phyloP scores from a whole-genome alignment of 2,329 filamentous ascomycete genomes.

The Xylogone sp. region DNA sequence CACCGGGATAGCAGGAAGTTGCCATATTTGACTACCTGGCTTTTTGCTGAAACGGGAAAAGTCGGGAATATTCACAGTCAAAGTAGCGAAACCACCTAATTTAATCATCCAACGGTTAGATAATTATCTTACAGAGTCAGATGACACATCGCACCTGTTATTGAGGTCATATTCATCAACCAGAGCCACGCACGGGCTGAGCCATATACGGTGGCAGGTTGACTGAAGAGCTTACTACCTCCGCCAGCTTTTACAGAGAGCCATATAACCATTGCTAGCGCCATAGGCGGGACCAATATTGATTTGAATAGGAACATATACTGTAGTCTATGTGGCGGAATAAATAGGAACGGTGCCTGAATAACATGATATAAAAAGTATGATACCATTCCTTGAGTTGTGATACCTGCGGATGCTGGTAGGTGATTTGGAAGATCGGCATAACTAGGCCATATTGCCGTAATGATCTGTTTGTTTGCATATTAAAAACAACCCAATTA shows the following conservation, averaged over 20 bases:
- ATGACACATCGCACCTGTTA: too few relatives aligned
- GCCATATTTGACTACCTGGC: slow-evolving; percentile 17
- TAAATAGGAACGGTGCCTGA: slow-evolving; percentile 37
- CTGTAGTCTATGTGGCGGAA: slow-evolving; percentile 40
- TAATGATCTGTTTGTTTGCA: slow-evolving; percentile 36
- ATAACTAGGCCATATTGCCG: slow-evolving; percentile 46
- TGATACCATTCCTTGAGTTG: slow-evolving; percentile 47
- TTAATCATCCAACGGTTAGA: too few relatives aligned
- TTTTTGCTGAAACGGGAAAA: slow-evolving; percentile 25
- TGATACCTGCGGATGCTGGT: slow-evolving; percentile 43
- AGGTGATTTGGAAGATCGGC: slow-evolving; percentile 45
- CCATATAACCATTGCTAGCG: slow-evolving; percentile 12
- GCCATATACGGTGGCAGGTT: slow-evolving; percentile 6
- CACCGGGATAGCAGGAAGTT: slow-evolving; percentile 18
- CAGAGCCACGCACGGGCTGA: slow-evolving; percentile 12
- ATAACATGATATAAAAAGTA: slow-evolving; percentile 39
- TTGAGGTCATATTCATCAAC: slow-evolving; percentile 11
- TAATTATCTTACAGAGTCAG: too few relatives aligned
- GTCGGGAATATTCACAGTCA: slow-evolving; percentile 27
- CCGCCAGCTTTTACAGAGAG: slow-evolving; percentile 9
- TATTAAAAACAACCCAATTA: too few relatives aligned
- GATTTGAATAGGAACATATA: slow-evolving; percentile 48
- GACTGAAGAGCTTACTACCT: slow-evolving; percentile 10
- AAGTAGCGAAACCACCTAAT: slow-evolving; percentile 17
- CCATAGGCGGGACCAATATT: slow-evolving; percentile 18